Percentiles rank a stretch among this genome's conserved stretches.
These are phyloP conservation scores for Nannochloris sp. DNA, from an alignment of 139 green algal species.

Conservation along the genomic window DNA sequence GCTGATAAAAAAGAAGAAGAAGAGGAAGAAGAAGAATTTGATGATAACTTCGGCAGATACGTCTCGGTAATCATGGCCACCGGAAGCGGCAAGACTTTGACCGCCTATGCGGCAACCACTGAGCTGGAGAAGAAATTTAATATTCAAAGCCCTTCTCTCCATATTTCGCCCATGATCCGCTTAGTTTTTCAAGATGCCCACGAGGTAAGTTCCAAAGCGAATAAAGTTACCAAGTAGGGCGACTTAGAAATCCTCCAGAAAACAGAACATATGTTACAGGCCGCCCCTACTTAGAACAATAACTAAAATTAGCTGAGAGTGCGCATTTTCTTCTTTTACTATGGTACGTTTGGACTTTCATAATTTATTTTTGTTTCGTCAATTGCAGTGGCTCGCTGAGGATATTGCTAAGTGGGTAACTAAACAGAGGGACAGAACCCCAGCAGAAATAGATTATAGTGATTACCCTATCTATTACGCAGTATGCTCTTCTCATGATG, in stretches of 20 bases:
- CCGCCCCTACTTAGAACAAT: too few relatives aligned
- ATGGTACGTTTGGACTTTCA: too few relatives aligned
- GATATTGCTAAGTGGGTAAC: background rate
- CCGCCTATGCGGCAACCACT: background rate
- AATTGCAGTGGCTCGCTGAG: slow-evolving; percentile 1
- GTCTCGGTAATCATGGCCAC: background rate
- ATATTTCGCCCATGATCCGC: background rate
- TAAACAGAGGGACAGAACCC: too few relatives aligned
- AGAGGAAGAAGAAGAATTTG: background rate
- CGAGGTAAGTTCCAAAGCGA: background rate
- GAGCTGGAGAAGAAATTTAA: background rate
- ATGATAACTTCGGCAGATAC: background rate
- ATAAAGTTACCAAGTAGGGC: too few relatives aligned
- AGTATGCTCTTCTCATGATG: background rate
- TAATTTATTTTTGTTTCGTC: background rate
- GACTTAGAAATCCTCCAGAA: too few relatives aligned
- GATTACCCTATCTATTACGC: slow-evolving; percentile 1
- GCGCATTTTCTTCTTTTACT: too few relatives aligned
- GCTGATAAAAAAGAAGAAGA: background rate
- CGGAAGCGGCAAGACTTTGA: background rate
- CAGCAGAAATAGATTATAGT: too few relatives aligned
- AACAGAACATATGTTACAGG: too few relatives aligned
- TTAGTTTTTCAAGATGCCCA: background rate
- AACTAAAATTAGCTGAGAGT: too few relatives aligned
- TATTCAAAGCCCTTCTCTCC: background rate